A percentile compares a stretch with the other conserved stretches of the same genome.
phyloP scores from a whole-genome alignment of 2,329 filamentous ascomycete genomes.

The Apiospora saccharicola region DNA sequence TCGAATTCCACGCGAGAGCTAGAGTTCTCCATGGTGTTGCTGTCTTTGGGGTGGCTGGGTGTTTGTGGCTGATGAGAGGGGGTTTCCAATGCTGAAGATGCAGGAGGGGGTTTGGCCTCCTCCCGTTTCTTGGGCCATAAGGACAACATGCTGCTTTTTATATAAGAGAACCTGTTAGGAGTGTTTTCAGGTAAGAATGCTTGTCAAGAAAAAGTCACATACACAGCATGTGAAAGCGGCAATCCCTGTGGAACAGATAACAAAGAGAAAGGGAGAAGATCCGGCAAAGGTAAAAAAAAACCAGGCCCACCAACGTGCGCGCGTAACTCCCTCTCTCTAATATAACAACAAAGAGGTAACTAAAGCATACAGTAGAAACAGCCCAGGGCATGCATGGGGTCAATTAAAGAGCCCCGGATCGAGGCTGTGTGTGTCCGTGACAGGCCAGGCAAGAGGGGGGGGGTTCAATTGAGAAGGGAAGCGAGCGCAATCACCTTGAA shows the following conservation, averaged over 20 bases:
- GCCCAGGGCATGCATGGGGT: neutral
- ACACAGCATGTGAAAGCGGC: neutral
- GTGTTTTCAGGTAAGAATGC: constrained; percentile 1
- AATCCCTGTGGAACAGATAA: neutral
- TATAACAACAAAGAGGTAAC: neutral
- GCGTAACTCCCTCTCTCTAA: neutral
- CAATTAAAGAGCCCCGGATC: neutral
- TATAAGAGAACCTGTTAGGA: neutral
- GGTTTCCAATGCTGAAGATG: neutral
- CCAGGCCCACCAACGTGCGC: neutral
- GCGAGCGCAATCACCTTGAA: constrained; percentile 20
- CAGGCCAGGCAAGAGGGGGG: neutral
- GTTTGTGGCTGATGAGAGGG: constrained; percentile 8
- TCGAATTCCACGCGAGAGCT: neutral
- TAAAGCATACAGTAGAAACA: neutral
- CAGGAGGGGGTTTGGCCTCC: neutral
- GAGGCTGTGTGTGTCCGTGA: constrained; percentile 4
- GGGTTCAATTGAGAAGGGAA: neutral
- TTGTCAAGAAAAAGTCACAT: neutral
- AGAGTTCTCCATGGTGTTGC: neutral
- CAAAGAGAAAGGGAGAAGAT: neutral
- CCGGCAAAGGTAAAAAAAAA: neutral
- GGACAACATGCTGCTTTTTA: neutral
- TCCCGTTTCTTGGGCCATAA: constrained; percentile 5
- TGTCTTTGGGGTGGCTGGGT: neutral